phyloP scores from a whole-genome alignment of 2,329 filamentous ascomycete genomes.

The Orbilia oligospora region DNA sequence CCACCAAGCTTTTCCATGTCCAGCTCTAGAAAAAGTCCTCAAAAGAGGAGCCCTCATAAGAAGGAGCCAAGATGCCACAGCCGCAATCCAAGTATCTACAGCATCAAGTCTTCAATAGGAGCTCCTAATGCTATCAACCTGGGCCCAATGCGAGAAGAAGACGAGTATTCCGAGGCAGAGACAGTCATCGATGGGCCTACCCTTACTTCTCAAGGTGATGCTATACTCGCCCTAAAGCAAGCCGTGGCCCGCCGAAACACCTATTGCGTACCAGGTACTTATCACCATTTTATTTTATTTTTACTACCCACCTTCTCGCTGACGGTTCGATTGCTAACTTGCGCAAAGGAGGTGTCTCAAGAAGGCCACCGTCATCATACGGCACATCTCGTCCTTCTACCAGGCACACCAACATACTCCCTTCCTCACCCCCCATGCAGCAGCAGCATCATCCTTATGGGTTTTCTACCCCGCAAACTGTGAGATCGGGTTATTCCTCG shows the following conservation, averaged over 20 bases:
- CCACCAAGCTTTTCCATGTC: conserved; percentile 47
- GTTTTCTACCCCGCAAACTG: conserved; percentile 55
- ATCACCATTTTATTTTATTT: neutral
- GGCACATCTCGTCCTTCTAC: conserved; percentile 57
- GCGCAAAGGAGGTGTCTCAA: conserved; percentile 21
- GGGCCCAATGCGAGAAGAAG: conserved; percentile 58
- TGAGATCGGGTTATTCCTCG: conserved; percentile 54
- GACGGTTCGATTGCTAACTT: conserved; percentile 3
- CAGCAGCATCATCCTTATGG: conserved; percentile 41
- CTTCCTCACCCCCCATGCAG: conserved; percentile 49
- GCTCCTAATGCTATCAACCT: conserved; percentile 33
- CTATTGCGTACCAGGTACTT: conserved; percentile 46
- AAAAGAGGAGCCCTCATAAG: conserved; percentile 18
- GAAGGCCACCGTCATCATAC: conserved; percentile 51
- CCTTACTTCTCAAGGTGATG: conserved; percentile 43
- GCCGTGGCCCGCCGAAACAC: conserved; percentile 57
- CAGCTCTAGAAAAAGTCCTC: conserved; percentile 42
- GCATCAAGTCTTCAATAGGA: conserved; percentile 34
- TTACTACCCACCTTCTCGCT: too few relatives aligned
- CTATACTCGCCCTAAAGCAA: conserved; percentile 54
- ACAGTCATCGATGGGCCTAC: conserved; percentile 55
- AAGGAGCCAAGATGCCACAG: conserved; percentile 37
- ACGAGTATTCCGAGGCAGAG: conserved; percentile 58
- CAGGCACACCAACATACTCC: conserved; percentile 49
- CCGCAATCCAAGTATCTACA: conserved; percentile 40